These are phyloP conservation scores for Tardiomyces digboiensis DNA, from an alignment of 1,139 yeast species.

Conservation along the genomic window DNA sequence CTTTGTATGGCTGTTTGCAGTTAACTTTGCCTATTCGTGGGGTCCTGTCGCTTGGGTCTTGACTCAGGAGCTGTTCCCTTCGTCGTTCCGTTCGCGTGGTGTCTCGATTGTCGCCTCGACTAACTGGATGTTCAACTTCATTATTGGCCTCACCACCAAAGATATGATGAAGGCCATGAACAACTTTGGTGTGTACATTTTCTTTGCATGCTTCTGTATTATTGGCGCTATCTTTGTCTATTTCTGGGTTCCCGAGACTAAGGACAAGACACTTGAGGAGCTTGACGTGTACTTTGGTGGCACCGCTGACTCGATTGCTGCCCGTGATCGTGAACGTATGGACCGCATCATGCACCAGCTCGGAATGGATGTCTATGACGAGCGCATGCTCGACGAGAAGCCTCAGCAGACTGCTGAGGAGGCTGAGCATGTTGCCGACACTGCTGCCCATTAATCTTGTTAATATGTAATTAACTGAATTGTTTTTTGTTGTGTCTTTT, in stretches of 20 bases:
- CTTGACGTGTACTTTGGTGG: constrained; percentile 31
- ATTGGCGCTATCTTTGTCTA: constrained; percentile 42
- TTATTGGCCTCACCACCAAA: constrained; percentile 81
- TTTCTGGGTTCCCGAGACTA: constrained; percentile 37
- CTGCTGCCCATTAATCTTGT: background rate
- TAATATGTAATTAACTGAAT: background rate
- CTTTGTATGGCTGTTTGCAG: constrained; percentile 67
- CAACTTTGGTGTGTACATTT: constrained; percentile 81
- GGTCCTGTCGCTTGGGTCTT: constrained; percentile 94
- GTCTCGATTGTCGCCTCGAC: constrained; percentile 82
- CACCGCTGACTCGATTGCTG: constrained; percentile 14
- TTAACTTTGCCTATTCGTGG: constrained; percentile 75
- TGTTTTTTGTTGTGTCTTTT: background rate
- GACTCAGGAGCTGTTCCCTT: constrained; percentile 82
- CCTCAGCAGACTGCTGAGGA: background rate
- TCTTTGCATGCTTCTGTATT: constrained; percentile 82
- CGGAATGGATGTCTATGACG: constrained; percentile 11
- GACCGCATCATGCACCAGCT: constrained; percentile 16
- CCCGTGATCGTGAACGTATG: constrained; percentile 18
- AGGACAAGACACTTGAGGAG: constrained; percentile 31
- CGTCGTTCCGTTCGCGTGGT: constrained; percentile 77
- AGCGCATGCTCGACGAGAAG: constrained; percentile 9
- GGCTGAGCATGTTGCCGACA: background rate
- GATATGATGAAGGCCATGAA: constrained; percentile 53
- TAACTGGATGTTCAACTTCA: constrained; percentile 78